A percentile compares a stretch with the other conserved stretches of the same genome.
Evolutionary conservation across 768 basidiomycete genomes (phyloP).

Genomic region (Rubroboletus pulcherrimus): DNA sequence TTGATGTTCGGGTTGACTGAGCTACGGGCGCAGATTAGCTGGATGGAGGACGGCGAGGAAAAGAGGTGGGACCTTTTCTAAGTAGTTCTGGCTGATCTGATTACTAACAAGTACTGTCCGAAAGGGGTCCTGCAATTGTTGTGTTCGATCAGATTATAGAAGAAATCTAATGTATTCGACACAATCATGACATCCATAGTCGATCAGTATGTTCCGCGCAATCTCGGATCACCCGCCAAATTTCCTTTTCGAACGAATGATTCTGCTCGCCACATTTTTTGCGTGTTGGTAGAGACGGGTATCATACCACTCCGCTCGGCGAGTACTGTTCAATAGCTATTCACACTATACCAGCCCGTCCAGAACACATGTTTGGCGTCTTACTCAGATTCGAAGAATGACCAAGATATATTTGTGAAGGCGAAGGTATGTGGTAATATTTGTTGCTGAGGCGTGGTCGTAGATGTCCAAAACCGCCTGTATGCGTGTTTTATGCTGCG

Average conservation of each 20-base stretch:
- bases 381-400: background rate
- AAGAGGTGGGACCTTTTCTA: conserved; percentile 11
- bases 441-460: background rate
- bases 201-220: too few relatives aligned
- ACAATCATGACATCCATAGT: background rate
- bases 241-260: too few relatives aligned
- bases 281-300: too few relatives aligned
- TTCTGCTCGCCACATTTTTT: too few relatives aligned
- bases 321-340: too few relatives aligned
- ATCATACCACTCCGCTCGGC: too few relatives aligned
- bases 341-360: too few relatives aligned
- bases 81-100: background rate
- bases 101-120: background rate
- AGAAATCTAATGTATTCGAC: conserved; percentile 10
- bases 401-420: background rate
- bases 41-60: conserved; percentile 36
- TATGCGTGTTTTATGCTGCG: background rate
- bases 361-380: background rate
- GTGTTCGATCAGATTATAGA: conserved; percentile 32
- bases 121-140: conserved; percentile 28
- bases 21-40: conserved; percentile 42
- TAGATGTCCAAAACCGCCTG: background rate
- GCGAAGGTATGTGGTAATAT: background rate
- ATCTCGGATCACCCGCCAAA: too few relatives aligned
- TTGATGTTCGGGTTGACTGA: conserved; percentile 44